These are phyloP conservation scores for Euphrasia arctica DNA, from an alignment of 305 asterid species.

Conservation along the genomic window DNA sequence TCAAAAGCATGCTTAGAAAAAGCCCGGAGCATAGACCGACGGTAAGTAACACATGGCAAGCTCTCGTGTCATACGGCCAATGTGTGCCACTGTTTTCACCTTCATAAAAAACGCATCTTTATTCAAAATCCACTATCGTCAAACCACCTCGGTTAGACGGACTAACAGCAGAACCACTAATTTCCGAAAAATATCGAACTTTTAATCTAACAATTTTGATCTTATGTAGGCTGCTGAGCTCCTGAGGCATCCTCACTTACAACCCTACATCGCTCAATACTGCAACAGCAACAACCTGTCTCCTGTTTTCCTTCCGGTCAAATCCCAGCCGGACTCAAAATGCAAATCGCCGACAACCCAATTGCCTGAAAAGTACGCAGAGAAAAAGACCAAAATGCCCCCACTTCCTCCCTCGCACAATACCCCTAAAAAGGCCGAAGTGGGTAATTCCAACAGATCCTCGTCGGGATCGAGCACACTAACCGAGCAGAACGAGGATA, in stretches of 20 bases:
- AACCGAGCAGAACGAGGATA: constrained; percentile 45
- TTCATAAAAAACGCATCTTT: background rate
- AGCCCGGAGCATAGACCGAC: constrained; percentile 79
- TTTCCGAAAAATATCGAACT: background rate
- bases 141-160: no score
- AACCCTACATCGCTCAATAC: constrained; percentile 52
- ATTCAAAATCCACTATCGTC: no score
- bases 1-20: constrained; percentile 80
- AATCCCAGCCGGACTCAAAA: constrained; percentile 30
- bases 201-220: constrained; percentile 1
- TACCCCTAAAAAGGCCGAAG: constrained; percentile 20
- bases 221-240: constrained; percentile 75
- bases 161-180: background rate
- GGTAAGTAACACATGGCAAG: constrained; percentile 34
- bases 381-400: constrained; percentile 16
- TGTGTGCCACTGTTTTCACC: no score
- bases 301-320: constrained; percentile 52
- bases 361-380: constrained; percentile 26
- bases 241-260: constrained; percentile 76
- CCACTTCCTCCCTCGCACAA: constrained; percentile 12
- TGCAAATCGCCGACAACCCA: constrained; percentile 22
- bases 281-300: constrained; percentile 41
- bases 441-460: constrained; percentile 19
- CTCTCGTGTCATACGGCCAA: no score
- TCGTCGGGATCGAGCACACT: constrained; percentile 57